Base-by-base conservation (phyloP, 2,329 filamentous ascomycete genomes). In the Fusarium veterinarium region DNA sequence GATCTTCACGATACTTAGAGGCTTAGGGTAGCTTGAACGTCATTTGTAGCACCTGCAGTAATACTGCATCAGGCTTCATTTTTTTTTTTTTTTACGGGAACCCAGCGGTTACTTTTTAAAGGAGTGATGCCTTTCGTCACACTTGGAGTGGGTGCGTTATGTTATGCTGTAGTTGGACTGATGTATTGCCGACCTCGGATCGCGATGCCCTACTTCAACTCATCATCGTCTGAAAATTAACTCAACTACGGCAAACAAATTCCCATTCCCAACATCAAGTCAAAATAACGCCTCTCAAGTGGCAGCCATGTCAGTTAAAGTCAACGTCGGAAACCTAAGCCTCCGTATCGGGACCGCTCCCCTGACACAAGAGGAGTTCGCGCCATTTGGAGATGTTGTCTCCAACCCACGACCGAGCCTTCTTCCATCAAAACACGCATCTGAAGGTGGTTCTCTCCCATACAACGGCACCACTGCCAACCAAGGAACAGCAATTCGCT, bases 401-500 rank as follows among this genome's bases (percentile, higher is more conserved):
- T 85, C 91, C 79, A 94, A 95, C 79, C 93, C 94, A 37, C 85
- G 87, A 68, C 87, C 88, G 46, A 82, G 85, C 77, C 79, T 90
- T 72, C 82, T 87, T 71, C 86, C 89, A 56, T 85, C 84, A 60
- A 82, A 77, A 16, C 77, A 78, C 67, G 84, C 88, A 56, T 84
- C 83, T 46, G 81, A 81, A 73, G 77, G 78, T 63, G 72, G 76
- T 45, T 66, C 74, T 8, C 75, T 84, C 7, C 84, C 87, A 31
- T 80, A 83, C 77, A 84, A 86, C 71, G 84, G 88, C 61, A 84
- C 91, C 8, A 86, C 89, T 6, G 89, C 91, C 51, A 98, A 98
- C 85, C 95, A 98, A 84, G 93, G 93, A 77, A 92, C 91, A 28
- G 95, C 96, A 20, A 90, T 95, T 78, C 97, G 97, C 81, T 97